A percentile compares a stretch with the other conserved stretches of the same genome.
Evolutionary conservation across 192 early-diverging fungal species (phyloP).

Genomic region (Phlyctochytrium bullatum): DNA sequence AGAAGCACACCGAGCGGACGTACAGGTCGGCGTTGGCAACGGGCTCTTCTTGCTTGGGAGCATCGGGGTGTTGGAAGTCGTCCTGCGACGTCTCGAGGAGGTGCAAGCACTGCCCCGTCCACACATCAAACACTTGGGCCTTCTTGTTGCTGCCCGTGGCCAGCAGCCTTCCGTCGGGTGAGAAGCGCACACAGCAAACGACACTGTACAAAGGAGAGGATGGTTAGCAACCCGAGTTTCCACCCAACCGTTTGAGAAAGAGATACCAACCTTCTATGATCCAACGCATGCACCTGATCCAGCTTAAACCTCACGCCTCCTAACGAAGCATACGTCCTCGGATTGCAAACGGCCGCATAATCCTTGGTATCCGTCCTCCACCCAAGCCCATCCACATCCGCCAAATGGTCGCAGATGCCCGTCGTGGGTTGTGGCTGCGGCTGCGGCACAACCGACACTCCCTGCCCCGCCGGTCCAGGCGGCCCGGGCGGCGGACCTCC

Average conservation of each 20-base stretch:
- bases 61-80: constrained; percentile 61
- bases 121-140: constrained; percentile 86
- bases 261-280: constrained; percentile 51
- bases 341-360: constrained; percentile 78
- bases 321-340: constrained; percentile 18
- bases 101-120: constrained; percentile 51
- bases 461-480: no score
- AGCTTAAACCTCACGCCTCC: constrained; percentile 29
- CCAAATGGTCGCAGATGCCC: constrained; percentile 68
- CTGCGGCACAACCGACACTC: not conserved
- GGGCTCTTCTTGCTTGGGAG: constrained; percentile 50
- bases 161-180: constrained; percentile 83
- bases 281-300: constrained; percentile 44
- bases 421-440: constrained; percentile 30
- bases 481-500: no score
- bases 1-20: constrained; percentile 94
- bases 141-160: constrained; percentile 93
- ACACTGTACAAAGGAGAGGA: constrained; percentile 57
- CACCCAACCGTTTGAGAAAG: constrained; percentile 3
- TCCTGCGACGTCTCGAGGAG: constrained; percentile 12
- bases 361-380: constrained; percentile 79
- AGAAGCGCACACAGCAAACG: constrained; percentile 97
- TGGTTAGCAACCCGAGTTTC: not conserved
- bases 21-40: constrained; percentile 73
- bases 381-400: constrained; percentile 30